A percentile compares a stretch with the other conserved stretches of the same genome.
phyloP scores from a whole-genome alignment of 2,329 filamentous ascomycete genomes.

The Periglandula ipomoeae region DNA sequence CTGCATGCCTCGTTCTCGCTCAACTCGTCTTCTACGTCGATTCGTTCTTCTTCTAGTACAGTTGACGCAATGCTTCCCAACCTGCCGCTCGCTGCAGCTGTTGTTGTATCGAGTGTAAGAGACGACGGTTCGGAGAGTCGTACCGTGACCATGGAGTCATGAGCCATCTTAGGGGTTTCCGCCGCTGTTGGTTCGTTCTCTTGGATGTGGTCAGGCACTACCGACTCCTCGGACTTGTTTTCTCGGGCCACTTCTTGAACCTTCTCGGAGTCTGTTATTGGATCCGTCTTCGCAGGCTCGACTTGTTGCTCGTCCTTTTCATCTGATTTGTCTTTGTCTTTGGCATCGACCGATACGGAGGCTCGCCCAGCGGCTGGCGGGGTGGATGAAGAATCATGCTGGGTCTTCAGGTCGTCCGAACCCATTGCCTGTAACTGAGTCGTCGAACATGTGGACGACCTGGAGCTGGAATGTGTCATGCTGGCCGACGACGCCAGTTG shows the following conservation, averaged over 20 bases:
- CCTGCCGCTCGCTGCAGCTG: constrained; percentile 16
- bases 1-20: not conserved
- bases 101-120: constrained; percentile 40
- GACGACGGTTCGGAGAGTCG: constrained; percentile 56
- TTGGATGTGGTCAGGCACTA: constrained; percentile 9
- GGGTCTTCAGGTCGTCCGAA: constrained; percentile 15
- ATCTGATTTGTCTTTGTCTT: not conserved
- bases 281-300: not conserved
- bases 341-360: constrained; percentile 4
- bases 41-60: constrained; percentile 10
- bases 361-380: constrained; percentile 10
- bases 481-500: constrained; percentile 12
- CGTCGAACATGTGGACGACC: constrained; percentile 12
- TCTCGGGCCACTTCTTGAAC: not conserved
- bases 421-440: constrained; percentile 19
- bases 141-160: constrained; percentile 72
- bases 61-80: constrained; percentile 8
- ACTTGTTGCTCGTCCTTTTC: not conserved
- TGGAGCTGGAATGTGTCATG: constrained; percentile 19
- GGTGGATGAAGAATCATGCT: constrained; percentile 19
- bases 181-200: constrained; percentile 17
- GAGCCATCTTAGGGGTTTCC: constrained; percentile 30
- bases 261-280: not conserved
- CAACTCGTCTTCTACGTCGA: not conserved
- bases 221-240: not conserved